Percentiles rank a stretch among this genome's conserved stretches.
These are phyloP conservation scores for Eucalyptus paniculata DNA, from an alignment of 345 rosid species.

Conservation along the genomic window DNA sequence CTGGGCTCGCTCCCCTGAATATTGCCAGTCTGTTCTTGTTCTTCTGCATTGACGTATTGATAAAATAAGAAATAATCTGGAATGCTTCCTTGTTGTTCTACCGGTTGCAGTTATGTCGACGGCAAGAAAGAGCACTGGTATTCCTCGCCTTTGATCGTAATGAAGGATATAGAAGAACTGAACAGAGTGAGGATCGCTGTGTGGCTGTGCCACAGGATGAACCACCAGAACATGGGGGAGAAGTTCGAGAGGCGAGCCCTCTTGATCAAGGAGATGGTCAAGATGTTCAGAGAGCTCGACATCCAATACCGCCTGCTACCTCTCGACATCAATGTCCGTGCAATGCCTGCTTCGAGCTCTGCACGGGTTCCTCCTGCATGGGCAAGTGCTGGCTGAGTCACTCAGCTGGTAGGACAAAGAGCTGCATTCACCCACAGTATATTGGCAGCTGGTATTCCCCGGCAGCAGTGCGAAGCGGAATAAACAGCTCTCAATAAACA, in stretches of 20 bases:
- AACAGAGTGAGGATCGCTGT: background rate
- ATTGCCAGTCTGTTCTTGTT: background rate
- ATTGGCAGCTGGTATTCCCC: background rate
- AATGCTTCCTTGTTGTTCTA: background rate
- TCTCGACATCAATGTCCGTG: background rate
- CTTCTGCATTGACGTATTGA: background rate
- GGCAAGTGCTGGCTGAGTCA: background rate
- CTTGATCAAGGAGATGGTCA: background rate
- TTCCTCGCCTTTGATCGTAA: conserved; percentile 37
- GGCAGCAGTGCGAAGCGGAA: background rate
- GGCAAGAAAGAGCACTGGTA: conserved; percentile 75
- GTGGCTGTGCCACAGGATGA: background rate
- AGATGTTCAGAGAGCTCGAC: background rate
- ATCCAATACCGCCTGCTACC: background rate
- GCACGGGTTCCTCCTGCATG: conserved; percentile 20
- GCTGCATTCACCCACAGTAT: background rate
- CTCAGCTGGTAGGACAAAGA: background rate
- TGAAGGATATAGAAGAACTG: background rate
- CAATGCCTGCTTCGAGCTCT: background rate
- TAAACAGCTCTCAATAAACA: background rate
- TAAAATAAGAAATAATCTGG: background rate
- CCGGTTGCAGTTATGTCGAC: conserved; percentile 36
- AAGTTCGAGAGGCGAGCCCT: background rate
- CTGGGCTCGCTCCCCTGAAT: background rate
- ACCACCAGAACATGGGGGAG: background rate